phyloP scores from a whole-genome alignment of 2,329 filamentous ascomycete species.

The Tolypocladium paradoxum region DNA sequence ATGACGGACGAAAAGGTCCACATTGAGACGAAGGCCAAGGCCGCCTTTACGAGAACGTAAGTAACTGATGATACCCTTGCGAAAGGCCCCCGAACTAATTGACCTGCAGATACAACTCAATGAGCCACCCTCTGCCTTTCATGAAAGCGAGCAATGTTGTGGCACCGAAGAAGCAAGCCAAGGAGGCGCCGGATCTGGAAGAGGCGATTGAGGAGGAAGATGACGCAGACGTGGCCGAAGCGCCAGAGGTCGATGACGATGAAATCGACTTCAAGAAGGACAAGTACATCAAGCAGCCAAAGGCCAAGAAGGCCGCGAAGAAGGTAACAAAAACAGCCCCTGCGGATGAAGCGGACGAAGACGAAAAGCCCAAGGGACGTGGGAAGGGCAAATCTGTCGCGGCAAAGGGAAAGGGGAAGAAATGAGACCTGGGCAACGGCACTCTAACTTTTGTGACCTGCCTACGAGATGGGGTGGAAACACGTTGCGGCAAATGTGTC shows the following conservation, averaged over 20 bases:
- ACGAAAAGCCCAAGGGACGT: constrained; percentile 40
- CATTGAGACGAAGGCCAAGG: constrained; percentile 77
- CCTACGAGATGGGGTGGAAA: neutral
- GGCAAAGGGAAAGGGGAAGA: constrained; percentile 31
- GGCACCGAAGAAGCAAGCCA: constrained; percentile 58
- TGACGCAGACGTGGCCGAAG: constrained; percentile 50
- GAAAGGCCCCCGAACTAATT: constrained; percentile 1
- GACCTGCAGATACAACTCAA: constrained; percentile 63
- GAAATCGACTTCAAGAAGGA: constrained; percentile 84
- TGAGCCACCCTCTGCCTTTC: constrained; percentile 83
- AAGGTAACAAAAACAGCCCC: constrained; percentile 36
- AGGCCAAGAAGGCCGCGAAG: constrained; percentile 48
- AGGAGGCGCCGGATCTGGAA: constrained; percentile 84
- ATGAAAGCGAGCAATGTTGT: constrained; percentile 80
- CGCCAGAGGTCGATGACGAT: constrained; percentile 55
- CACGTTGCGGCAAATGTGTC: neutral
- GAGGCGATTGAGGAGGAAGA: constrained; percentile 93
- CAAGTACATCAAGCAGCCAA: constrained; percentile 90
- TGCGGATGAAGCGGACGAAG: constrained; percentile 31
- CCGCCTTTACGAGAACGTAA: constrained; percentile 79
- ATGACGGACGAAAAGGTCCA: constrained; percentile 67
- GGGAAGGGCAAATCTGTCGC: constrained; percentile 23
- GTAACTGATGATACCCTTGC: constrained; percentile 22
- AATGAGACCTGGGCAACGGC: constrained; percentile 8
- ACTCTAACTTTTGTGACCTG: too few relatives aligned